Conservation (phyloP, 2,329 filamentous ascomycete species). For the Exserohilum rostratum region DNA sequence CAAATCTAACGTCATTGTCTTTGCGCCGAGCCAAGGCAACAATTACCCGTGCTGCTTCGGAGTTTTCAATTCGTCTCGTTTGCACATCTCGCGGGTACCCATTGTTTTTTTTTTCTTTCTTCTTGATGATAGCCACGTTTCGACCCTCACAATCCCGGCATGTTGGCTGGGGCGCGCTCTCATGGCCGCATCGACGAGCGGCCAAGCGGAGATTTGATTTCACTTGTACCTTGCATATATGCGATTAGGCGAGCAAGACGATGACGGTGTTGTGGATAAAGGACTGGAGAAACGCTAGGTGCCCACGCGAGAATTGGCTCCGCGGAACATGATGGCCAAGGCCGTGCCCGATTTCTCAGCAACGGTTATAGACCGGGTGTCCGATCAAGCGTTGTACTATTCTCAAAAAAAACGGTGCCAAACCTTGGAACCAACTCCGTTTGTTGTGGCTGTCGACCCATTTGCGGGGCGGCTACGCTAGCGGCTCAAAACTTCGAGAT, state of each 20-base stretch:
- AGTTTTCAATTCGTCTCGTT: not conserved
- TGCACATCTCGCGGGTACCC: not conserved
- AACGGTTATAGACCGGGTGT: conserved; percentile 5
- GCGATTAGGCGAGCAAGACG: not conserved
- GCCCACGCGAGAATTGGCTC: conserved; percentile 9
- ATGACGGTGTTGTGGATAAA: not conserved
- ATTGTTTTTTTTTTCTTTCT: conserved; percentile 7
- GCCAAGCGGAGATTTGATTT: conserved; percentile 11
- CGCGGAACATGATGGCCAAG: conserved; percentile 14
- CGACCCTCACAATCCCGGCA: not conserved
- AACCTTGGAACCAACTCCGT: conserved; percentile 9
- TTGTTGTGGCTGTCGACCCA: conserved; percentile 2
- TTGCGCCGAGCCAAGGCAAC: conserved; percentile 6
- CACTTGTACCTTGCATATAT: conserved; percentile 15
- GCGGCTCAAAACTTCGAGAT: conserved; percentile 29
- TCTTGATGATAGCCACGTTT: not conserved
- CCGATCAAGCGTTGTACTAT: conserved; percentile 9
- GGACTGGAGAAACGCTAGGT: conserved; percentile 1
- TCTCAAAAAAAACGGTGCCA: not conserved
- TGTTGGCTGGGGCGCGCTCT: not conserved
- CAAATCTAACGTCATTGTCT: conserved; percentile 7
- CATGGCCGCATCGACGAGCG: conserved; percentile 1
- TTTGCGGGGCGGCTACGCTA: conserved; percentile 20
- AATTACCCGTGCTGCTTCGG: conserved; percentile 1
- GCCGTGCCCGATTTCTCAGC: conserved; percentile 18